Conservation (phyloP, 1,284 basidiomycete genomes). For the Cystobasidium slooffiae region DNA sequence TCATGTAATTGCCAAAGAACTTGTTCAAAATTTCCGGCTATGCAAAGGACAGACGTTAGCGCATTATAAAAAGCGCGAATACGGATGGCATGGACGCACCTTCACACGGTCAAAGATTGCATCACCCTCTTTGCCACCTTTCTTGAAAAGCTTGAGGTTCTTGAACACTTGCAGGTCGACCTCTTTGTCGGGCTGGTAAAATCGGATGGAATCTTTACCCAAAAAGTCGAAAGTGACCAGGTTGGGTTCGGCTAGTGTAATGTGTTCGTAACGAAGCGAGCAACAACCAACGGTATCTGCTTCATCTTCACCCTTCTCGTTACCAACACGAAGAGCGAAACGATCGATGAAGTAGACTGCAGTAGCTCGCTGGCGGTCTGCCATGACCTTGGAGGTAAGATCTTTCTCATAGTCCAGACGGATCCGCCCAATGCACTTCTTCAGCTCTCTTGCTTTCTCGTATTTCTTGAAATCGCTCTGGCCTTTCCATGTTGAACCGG, state of each 20-base stretch:
- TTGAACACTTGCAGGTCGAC: constrained; percentile 89
- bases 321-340: constrained; percentile 91
- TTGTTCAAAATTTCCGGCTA: constrained; percentile 86
- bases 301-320: constrained; percentile 97
- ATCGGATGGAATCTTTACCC: constrained; percentile 96
- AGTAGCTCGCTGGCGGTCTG: constrained; percentile 88
- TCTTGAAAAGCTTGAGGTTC: constrained; percentile 85
- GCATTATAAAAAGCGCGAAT: background rate
- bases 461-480: constrained; percentile 96
- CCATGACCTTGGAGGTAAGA: constrained; percentile 86
- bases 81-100: constrained; percentile 47
- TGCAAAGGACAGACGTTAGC: constrained; percentile 20
- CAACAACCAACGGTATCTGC: constrained; percentile 97
- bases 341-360: constrained; percentile 97
- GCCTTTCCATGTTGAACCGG: constrained; percentile 91
- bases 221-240: constrained; percentile 89
- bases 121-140: constrained; percentile 81
- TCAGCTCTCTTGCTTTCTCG: constrained; percentile 88
- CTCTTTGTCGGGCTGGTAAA: constrained; percentile 78
- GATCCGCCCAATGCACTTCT: constrained; percentile 89
- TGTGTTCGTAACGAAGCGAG: constrained; percentile 90
- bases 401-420: constrained; percentile 83
- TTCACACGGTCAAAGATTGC: constrained; percentile 85
- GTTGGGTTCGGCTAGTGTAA: constrained; percentile 84
- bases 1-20: constrained; percentile 88